These are phyloP conservation scores for Paramecium octaurelia DNA, from an alignment of 73 alveolate genomes.

Conservation along the genomic window DNA sequence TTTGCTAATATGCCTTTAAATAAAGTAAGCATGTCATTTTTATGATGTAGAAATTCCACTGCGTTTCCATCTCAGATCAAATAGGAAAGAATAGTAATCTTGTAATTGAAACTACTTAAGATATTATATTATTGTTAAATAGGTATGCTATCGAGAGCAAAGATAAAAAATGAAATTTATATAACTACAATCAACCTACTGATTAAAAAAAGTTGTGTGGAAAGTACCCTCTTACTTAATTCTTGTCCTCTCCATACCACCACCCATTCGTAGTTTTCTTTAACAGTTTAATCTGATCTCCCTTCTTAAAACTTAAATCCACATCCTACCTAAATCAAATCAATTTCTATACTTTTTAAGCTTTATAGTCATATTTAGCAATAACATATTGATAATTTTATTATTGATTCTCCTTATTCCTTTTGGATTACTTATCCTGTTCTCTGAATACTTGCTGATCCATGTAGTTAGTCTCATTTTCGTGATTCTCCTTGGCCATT, in stretches of 20 bases:
- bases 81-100: conserved; percentile 2
- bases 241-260: conserved; percentile 26
- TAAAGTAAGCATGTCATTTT: neutral
- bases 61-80: conserved; percentile 21
- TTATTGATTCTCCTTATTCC: neutral
- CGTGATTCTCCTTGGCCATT: neutral
- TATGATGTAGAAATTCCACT: neutral
- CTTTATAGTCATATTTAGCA: conserved; percentile 41
- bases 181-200: conserved; percentile 1
- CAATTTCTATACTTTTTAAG: neutral
- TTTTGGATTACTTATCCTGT: neutral
- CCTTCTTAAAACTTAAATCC: conserved; percentile 25
- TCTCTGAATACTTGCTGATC: neutral
- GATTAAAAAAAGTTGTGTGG: conserved; percentile 3
- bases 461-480: neutral
- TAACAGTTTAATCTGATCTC: conserved; percentile 3
- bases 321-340: neutral
- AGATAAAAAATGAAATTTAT: neutral
- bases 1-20: neutral
- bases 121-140: neutral
- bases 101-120: neutral
- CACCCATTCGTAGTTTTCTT: conserved; percentile 21
- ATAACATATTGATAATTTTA: neutral
- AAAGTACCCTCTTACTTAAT: neutral
- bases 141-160: neutral